A percentile compares a stretch with the other conserved stretches of the same genome.
phyloP scores from a whole-genome alignment of 78 protist genomes.

The Dictyostelium brefeldianum region DNA sequence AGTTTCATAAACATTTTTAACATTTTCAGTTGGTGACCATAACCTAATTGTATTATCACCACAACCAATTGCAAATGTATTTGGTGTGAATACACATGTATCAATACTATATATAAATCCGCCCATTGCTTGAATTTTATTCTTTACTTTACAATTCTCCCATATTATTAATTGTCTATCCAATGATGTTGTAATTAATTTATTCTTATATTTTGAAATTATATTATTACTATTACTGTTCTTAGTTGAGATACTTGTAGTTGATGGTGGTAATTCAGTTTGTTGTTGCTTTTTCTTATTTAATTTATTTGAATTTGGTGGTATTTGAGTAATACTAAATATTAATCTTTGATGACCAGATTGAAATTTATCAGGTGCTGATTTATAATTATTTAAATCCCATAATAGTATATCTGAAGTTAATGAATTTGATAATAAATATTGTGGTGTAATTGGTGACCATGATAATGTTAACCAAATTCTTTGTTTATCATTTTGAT shows the following conservation, averaged over 20 bases:
- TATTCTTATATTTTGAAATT: not conserved
- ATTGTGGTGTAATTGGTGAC: constrained; percentile 33
- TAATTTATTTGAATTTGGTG: not conserved
- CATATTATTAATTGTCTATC: constrained; percentile 57
- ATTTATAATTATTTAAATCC: constrained; percentile 27
- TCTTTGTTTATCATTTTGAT: constrained; percentile 5
- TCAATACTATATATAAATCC: constrained; percentile 60
- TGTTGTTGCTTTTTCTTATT: not conserved
- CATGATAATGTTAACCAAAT: constrained; percentile 49
- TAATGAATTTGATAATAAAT: constrained; percentile 42
- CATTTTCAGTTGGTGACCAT: constrained; percentile 51
- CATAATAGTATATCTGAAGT: constrained; percentile 20
- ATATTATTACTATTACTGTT: not conserved
- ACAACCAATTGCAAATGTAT: constrained; percentile 54
- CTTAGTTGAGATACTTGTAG: not conserved
- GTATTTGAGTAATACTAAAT: constrained; percentile 29
- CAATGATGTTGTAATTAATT: constrained; percentile 42
- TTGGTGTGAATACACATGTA: constrained; percentile 23
- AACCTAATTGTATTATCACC: constrained; percentile 65
- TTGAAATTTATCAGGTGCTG: constrained; percentile 30
- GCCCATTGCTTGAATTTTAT: constrained; percentile 43
- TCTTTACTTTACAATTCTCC: constrained; percentile 31
- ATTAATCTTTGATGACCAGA: constrained; percentile 39
- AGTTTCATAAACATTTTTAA: constrained; percentile 13
- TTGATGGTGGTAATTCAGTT: not conserved